phyloP scores from a whole-genome alignment of 495 filamentous ascomycete species.

The Penicillium subrubescens region DNA sequence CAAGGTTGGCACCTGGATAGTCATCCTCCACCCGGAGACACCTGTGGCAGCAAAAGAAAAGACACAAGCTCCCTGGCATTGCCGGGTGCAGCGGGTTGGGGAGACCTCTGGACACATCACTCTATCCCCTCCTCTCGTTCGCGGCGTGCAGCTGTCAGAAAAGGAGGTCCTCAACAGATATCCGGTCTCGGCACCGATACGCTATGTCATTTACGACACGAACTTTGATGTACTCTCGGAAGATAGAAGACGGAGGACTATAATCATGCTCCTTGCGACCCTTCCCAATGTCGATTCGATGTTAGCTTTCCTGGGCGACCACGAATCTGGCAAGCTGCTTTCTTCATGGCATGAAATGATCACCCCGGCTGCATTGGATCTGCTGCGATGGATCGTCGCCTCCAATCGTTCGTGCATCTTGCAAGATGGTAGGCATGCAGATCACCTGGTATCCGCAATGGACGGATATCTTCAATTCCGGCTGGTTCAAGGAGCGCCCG shows the following conservation, averaged over 20 bases:
- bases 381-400: constrained; percentile 88
- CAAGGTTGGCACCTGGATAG: constrained; percentile 61
- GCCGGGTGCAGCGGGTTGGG: constrained; percentile 19
- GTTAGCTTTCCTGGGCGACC: constrained; percentile 55
- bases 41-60: not conserved
- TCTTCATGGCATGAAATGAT: constrained; percentile 63
- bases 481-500: constrained; percentile 85
- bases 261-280: constrained; percentile 63
- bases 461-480: constrained; percentile 76
- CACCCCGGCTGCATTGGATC: constrained; percentile 63
- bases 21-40: constrained; percentile 34
- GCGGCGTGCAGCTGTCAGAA: not conserved
- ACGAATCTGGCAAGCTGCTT: constrained; percentile 43
- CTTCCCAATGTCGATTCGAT: constrained; percentile 70
- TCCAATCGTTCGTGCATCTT: constrained; percentile 89
- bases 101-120: constrained; percentile 6
- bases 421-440: constrained; percentile 56
- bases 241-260: constrained; percentile 50
- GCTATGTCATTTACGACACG: constrained; percentile 48
- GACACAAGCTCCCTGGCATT: constrained; percentile 21
- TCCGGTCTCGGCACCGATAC: not conserved
- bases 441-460: constrained; percentile 65
- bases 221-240: constrained; percentile 57
- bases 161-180: not conserved
- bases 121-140: constrained; percentile 17